Evolutionary conservation across 2,329 filamentous ascomycete species (phyloP).

Genomic region (Boeremia lycopersici): DNA sequence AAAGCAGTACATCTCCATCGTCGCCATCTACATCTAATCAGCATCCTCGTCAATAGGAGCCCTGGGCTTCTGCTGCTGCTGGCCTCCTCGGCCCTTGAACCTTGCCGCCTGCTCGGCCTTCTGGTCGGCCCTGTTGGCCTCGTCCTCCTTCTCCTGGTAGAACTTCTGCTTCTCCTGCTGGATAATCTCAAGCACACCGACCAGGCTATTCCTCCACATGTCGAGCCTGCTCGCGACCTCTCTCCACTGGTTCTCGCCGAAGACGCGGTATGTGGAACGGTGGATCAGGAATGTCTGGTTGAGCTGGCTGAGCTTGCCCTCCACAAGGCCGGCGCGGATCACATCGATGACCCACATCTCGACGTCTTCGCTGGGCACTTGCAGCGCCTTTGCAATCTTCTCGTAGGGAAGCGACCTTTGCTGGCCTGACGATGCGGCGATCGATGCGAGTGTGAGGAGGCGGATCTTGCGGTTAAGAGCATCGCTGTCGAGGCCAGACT

Average conservation of each 20-base stretch:
- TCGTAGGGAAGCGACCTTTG: slow-evolving; percentile 88
- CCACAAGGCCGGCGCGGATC: slow-evolving; percentile 91
- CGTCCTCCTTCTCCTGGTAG: slow-evolving; percentile 76
- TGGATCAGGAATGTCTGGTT: slow-evolving; percentile 94
- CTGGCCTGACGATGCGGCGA: slow-evolving; percentile 77
- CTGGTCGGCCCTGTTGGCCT: slow-evolving; percentile 72
- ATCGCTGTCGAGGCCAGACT: slow-evolving; percentile 72
- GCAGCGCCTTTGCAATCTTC: slow-evolving; percentile 81
- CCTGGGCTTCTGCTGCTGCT: slow-evolving; percentile 39
- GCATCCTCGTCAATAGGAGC: slow-evolving; percentile 44
- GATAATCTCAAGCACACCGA: slow-evolving; percentile 78
- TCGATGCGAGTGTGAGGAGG: slow-evolving; percentile 86
- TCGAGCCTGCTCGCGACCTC: slow-evolving; percentile 90
- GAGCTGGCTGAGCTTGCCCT: slow-evolving; percentile 94
- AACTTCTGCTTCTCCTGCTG: slow-evolving; percentile 81
- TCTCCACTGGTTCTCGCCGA: slow-evolving; percentile 97
- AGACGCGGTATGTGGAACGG: slow-evolving; percentile 94
- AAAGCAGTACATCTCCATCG: slow-evolving; percentile 20
- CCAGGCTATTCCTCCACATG: slow-evolving; percentile 85
- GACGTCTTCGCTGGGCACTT: slow-evolving; percentile 81
- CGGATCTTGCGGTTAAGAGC: slow-evolving; percentile 94
- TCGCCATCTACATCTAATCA: slow-evolving; percentile 33
- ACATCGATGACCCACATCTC: slow-evolving; percentile 99
- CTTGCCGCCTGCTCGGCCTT: slow-evolving; percentile 56
- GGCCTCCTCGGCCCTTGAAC: slow-evolving; percentile 30